phyloP scores from a whole-genome alignment of 345 rosid genomes.

The Syzygium oleosum region DNA sequence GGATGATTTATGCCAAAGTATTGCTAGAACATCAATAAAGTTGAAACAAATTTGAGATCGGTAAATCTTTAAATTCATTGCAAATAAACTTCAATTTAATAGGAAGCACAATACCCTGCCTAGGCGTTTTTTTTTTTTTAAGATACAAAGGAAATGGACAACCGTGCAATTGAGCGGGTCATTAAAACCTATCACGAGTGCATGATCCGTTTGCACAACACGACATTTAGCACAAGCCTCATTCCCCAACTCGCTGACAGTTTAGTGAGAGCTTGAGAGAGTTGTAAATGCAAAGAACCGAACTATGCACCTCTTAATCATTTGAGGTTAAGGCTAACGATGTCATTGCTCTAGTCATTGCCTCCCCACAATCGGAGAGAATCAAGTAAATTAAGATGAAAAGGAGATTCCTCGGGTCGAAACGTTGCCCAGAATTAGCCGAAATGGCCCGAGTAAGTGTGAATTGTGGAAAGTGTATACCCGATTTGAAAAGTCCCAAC shows the following conservation, averaged over 20 bases:
- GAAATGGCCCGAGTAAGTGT: neutral
- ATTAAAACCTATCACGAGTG: neutral
- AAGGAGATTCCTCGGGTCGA: neutral
- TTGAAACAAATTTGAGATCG: too few relatives aligned
- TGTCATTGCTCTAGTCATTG: neutral
- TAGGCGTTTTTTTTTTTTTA: too few relatives aligned
- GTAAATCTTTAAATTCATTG: too few relatives aligned
- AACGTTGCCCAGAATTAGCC: neutral
- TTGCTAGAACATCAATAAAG: too few relatives aligned
- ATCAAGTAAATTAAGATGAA: neutral
- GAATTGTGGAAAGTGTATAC: neutral
- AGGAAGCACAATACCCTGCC: neutral
- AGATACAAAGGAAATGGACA: neutral
- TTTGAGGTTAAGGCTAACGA: neutral
- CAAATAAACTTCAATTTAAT: too few relatives aligned
- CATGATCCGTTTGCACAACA: neutral
- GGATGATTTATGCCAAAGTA: too few relatives aligned
- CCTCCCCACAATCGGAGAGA: neutral
- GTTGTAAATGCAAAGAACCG: neutral
- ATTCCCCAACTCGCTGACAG: fast-evolving
- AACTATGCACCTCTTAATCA: neutral
- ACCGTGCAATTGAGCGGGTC: neutral
- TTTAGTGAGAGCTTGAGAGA: neutral
- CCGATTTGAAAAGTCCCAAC: neutral
- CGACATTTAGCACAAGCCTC: neutral